Percentiles rank a stretch among this genome's conserved stretches.
phyloP scores from a whole-genome alignment of 495 filamentous ascomycete genomes.

The Penicillium soppii region DNA sequence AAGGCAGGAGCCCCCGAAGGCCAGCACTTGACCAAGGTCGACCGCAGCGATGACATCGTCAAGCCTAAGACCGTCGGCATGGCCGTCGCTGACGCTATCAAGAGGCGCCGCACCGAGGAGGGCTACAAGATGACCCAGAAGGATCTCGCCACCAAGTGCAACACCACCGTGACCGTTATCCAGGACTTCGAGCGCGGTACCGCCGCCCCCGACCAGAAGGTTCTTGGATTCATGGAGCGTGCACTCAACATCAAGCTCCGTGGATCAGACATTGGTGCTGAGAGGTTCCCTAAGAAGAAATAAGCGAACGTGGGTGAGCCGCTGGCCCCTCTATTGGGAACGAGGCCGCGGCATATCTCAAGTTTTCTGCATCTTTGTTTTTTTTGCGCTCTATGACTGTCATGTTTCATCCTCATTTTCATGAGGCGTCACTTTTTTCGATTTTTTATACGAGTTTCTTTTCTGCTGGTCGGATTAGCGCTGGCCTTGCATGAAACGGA shows the following conservation, averaged over 20 bases:
- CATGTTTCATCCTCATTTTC: constrained; percentile 17
- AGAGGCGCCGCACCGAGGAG: constrained; percentile 68
- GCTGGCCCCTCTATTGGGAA: constrained; percentile 20
- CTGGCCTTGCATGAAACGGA: constrained; percentile 35
- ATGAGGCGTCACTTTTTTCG: constrained; percentile 12
- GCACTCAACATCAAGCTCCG: constrained; percentile 83
- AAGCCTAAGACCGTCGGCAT: constrained; percentile 87
- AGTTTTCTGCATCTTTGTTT: constrained; percentile 20
- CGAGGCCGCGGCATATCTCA: constrained; percentile 14
- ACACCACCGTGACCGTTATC: constrained; percentile 75
- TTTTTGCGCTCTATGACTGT: constrained; percentile 23
- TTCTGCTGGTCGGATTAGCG: constrained; percentile 42
- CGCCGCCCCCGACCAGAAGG: constrained; percentile 81
- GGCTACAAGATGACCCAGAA: constrained; percentile 90
- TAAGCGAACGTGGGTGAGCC: constrained; percentile 37
- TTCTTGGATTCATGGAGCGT: constrained; percentile 76
- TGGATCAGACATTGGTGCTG: constrained; percentile 72
- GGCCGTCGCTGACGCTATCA: constrained; percentile 80
- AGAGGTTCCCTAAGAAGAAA: constrained; percentile 73
- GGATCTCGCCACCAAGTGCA: constrained; percentile 92
- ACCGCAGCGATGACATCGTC: constrained; percentile 95
- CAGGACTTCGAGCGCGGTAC: constrained; percentile 84
- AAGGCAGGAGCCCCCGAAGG: constrained; percentile 69
- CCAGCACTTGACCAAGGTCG: constrained; percentile 96
- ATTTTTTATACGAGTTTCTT: constrained; percentile 21